Evolutionary conservation across 176 grass and related monocot genomes (phyloP).

Genomic region (Zea mays): DNA sequence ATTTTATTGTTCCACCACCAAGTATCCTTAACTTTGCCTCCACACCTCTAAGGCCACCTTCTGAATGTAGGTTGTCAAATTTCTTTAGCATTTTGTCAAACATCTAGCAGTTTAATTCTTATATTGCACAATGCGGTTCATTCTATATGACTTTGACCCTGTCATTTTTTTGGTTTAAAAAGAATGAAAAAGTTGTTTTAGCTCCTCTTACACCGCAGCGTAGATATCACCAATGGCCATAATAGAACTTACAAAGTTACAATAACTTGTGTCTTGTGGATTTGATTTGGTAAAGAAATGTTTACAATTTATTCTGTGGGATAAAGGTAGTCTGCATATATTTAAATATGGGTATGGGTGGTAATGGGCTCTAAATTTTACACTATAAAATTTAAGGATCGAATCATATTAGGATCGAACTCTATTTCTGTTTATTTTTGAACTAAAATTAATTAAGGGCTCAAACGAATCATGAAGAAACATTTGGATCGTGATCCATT

Average conservation of each 20-base stretch:
- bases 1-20: too few relatives aligned
- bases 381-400: too few relatives aligned
- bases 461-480: too few relatives aligned
- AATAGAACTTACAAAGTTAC: slow-evolving; percentile 21
- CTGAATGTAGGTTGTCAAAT: not conserved
- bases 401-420: too few relatives aligned
- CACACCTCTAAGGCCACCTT: too few relatives aligned
- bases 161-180: not conserved
- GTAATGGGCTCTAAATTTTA: too few relatives aligned
- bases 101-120: not conserved
- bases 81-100: slow-evolving; percentile 21
- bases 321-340: not conserved
- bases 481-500: too few relatives aligned
- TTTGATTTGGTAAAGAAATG: not conserved
- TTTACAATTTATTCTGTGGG: slow-evolving; percentile 11
- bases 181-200: slow-evolving; percentile 1
- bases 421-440: too few relatives aligned
- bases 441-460: too few relatives aligned
- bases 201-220: not conserved
- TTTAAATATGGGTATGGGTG: not conserved
- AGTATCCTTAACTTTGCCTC: too few relatives aligned
- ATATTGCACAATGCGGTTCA: slow-evolving; percentile 15
- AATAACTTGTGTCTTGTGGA: slow-evolving; percentile 14
- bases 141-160: not conserved
- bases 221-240: slow-evolving; percentile 12